Base-by-base conservation (phyloP, 306 rosid genomes). In the Prosopis cineraria region DNA sequence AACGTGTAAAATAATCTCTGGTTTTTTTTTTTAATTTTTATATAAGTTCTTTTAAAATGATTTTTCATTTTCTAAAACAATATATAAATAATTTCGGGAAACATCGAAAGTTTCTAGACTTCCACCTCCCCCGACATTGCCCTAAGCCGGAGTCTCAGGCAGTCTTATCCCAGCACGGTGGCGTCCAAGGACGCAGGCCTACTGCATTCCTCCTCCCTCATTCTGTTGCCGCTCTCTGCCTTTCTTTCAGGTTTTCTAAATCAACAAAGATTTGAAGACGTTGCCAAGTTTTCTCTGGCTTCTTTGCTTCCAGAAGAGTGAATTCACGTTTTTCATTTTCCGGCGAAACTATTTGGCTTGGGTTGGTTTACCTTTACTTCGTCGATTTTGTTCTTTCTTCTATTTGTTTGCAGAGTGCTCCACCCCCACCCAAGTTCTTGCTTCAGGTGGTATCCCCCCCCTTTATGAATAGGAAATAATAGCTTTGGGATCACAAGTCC, bases 371-470 rank as follows among this genome's bases (percentile, higher is more conserved):
- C 39, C 5, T 14, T 3, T 60, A 9, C 36, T 60, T 16, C 40
- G 24, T 60, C 24, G 19, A 3, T 30, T 19, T 7, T 16, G 24
- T 10, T 33, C 40, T 6, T 39, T 41, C 48, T 69, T 78, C 1
- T 37, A n/a, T 56, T 63, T 37, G 55, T 19, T 72, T 3, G 31
- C 62, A 10, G 17, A 45, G 67, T 53, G 44, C 62, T 22, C 40
- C 24, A 31, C 37, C 43, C n/a, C 37, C 62, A 41, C 27, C 50
- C 64, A 24, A 56, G 63, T 74, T 56, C 31, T 43, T 74, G 63
- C 53, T 74, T 68, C 64, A 20, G 25, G 75, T 16, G n/a, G 17
- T 5, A 4, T 20, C 9, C 24, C 68, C n/a, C 24, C 24, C 2
- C 31, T 60, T 62, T 14, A 62, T 31, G 68, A 7, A 7, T 20